Base-by-base conservation (phyloP, 2,329 filamentous ascomycete genomes). In the Fusarium falciforme region DNA sequence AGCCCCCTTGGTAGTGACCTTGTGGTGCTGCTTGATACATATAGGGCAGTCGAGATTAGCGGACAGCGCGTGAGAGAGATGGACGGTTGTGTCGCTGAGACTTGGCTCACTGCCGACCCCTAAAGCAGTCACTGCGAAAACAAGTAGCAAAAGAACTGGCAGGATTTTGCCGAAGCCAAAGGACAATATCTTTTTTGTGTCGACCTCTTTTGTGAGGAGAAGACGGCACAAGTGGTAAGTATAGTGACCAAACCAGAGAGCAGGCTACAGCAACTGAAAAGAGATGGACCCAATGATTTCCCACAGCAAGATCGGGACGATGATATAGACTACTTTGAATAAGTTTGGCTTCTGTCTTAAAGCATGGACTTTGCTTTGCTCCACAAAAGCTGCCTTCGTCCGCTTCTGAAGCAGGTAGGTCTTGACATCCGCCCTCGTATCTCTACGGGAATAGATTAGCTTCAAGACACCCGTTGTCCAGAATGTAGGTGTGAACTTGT, bases 141-240 rank as follows among this genome's bases (percentile, higher is more conserved):
- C 67, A 11, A 71, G 16, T 1, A 74, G 47, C 11, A 74, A 38
- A 35, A 73, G 63, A 31, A 74, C 71, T 17, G 71, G 71, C 71
- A 73, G 59, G 25, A 74, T 74, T 35, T 73, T 38, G 8, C 29
- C 40, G 7, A 68, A n/a, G 38, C 58, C 38, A 65, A 69, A 20
- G 31, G 58, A 7, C 35, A 31, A 10, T 33, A 70, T 44, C 17
- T 62, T 35, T 33, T 55, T 36, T 27, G 36, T 47, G 16, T 64
- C 59, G 3, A 70, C 47, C 8, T n/a, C 59, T 27, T 42, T 20
- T 8, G 66, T 29, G 27, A 70, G 61, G 31, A 70, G 20, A 14
- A 62, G 40, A 9, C 7, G 4, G 35, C 16, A 38, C 8, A 38
- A 38, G 33, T 16, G 14, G 33, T 35, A 2, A 14, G 12, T 7